Evolutionary conservation across 2,329 filamentous ascomycete species (phyloP).

Genomic region (Colletotrichum tropicale): DNA sequence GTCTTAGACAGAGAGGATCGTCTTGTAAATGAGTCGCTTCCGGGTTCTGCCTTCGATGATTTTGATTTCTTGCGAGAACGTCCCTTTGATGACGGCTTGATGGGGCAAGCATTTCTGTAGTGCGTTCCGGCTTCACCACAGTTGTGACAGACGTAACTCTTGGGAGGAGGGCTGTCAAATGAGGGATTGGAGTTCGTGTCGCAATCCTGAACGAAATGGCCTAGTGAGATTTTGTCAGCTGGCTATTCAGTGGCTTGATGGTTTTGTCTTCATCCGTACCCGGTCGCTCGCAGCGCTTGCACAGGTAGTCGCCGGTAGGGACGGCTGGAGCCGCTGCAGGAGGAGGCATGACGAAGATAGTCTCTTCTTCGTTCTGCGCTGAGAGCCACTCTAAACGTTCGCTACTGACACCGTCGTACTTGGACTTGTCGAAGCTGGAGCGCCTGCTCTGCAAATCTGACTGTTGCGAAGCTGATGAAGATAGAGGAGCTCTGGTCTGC

Average conservation of each 20-base stretch:
- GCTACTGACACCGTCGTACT: not conserved
- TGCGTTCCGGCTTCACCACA: constrained; percentile 22
- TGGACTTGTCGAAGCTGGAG: not conserved
- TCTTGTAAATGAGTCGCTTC: not conserved
- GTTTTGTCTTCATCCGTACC: not conserved
- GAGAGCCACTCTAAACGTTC: not conserved
- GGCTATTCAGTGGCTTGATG: not conserved
- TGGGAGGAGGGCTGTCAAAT: not conserved
- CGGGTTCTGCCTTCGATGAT: not conserved
- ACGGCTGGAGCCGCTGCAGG: not conserved
- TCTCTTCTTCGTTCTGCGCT: not conserved
- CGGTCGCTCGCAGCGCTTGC: constrained; percentile 8
- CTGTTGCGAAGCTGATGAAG: not conserved
- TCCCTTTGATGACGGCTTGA: not conserved
- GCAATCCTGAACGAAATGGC: constrained; percentile 23
- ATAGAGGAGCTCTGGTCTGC: not conserved
- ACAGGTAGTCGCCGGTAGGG: constrained; percentile 5
- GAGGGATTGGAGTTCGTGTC: not conserved
- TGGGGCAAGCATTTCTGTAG: constrained; percentile 16
- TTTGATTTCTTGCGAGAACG: not conserved
- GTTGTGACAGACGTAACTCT: constrained; percentile 20
- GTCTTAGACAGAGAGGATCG: not conserved
- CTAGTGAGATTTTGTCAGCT: constrained; percentile 3
- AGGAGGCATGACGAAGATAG: not conserved
- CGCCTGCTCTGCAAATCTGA: not conserved